Percentiles rank a stretch among this genome's conserved stretches.
Evolutionary conservation across 148 eudicot genomes (phyloP).

Genomic region (Vaccinium darrowii): DNA sequence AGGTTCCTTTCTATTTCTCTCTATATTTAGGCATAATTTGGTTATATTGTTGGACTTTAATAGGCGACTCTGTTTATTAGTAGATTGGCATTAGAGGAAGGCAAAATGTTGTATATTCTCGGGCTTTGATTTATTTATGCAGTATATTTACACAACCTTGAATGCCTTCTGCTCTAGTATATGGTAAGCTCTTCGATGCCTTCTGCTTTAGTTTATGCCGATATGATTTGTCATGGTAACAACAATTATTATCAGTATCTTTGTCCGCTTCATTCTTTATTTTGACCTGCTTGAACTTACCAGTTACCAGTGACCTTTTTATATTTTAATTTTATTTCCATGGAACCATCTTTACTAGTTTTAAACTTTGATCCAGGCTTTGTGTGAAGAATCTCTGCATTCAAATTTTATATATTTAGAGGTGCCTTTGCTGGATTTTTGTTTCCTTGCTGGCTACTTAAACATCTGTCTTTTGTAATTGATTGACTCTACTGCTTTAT

Average conservation of each 20-base stretch:
- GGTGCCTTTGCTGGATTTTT: not conserved
- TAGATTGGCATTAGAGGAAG: not conserved
- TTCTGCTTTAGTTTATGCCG: not conserved
- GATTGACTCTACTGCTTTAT: not conserved
- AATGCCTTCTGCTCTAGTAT: not conserved
- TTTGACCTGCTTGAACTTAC: conserved; percentile 9
- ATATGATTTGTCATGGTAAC: not conserved
- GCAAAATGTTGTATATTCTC: not conserved
- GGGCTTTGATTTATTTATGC: not conserved
- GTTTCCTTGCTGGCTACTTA: not conserved
- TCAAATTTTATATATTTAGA: not conserved
- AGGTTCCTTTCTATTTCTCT: not conserved
- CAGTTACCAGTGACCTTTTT: conserved; percentile 3
- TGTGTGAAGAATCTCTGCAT: not conserved
- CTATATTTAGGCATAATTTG: not conserved
- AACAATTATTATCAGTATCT: not conserved
- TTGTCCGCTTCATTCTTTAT: not conserved
- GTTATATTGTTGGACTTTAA: not conserved
- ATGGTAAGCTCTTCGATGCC: conserved; percentile 2
- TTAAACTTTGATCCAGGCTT: not conserved
- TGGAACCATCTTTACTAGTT: not conserved
- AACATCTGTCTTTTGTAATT: not conserved
- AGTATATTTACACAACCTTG: not conserved
- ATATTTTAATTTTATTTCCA: not conserved
- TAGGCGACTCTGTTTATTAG: not conserved